These are phyloP conservation scores for Solanum rostratum DNA, from an alignment of 257 asterid species.

Conservation along the genomic window DNA sequence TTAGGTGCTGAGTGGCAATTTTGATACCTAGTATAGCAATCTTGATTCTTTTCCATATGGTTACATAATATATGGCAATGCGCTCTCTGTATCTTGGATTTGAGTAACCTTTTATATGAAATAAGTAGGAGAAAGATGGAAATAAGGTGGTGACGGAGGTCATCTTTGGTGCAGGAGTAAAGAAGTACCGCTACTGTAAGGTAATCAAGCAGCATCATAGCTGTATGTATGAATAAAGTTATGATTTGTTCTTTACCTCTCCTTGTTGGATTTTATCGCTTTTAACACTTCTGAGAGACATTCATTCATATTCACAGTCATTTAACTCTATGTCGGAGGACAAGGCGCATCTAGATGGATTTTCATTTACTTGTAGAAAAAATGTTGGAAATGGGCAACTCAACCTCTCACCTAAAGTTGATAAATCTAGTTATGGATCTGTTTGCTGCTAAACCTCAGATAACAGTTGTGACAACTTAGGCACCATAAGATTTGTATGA, in stretches of 20 bases:
- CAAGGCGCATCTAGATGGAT: not conserved
- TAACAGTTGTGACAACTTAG: not conserved
- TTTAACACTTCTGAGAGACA: not conserved
- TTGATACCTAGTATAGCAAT: not conserved
- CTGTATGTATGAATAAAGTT: not conserved
- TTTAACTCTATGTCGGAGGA: not conserved
- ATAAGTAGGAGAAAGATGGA: slow-evolving; percentile 64
- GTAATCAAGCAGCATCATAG: slow-evolving; percentile 19
- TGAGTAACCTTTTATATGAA: not conserved
- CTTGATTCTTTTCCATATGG: not conserved
- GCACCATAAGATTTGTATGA: not conserved
- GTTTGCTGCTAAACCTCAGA: not conserved
- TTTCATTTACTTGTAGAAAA: not conserved
- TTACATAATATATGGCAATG: not conserved
- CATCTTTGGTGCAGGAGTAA: slow-evolving; percentile 53
- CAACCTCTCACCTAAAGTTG: not conserved
- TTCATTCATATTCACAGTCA: not conserved
- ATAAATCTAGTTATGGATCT: not conserved
- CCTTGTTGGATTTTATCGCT: not conserved
- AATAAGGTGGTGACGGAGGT: slow-evolving; percentile 54
- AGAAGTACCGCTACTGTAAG: slow-evolving; percentile 75
- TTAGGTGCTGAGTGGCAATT: not conserved
- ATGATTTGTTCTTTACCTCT: not conserved
- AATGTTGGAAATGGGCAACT: not conserved
- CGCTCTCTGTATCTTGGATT: not conserved